phyloP scores from a whole-genome alignment of 495 filamentous ascomycete genomes.

The Corynascus novoguineensis region DNA sequence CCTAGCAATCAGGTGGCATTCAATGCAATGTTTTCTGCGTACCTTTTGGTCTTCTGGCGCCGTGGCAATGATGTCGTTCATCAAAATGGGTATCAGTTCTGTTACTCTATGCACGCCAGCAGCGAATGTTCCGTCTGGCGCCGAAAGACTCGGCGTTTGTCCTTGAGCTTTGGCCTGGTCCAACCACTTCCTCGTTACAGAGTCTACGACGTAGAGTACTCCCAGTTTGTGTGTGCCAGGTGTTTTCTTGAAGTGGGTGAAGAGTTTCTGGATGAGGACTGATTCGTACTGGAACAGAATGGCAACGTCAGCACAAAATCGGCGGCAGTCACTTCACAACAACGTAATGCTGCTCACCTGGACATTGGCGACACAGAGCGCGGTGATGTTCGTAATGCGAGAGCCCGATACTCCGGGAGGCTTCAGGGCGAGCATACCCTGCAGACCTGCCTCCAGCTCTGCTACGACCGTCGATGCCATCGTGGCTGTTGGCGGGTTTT shows the following conservation, averaged over 20 bases:
- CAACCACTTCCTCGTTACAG: slow-evolving; percentile 97
- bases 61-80: slow-evolving; percentile 89
- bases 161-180: slow-evolving; percentile 84
- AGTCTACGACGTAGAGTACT: slow-evolving; percentile 99
- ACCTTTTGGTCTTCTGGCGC: slow-evolving; percentile 97
- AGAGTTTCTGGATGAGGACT: slow-evolving; percentile 90
- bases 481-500: slow-evolving; percentile 24
- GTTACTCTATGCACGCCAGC: slow-evolving; percentile 96
- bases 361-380: slow-evolving; percentile 80
- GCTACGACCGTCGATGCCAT: slow-evolving; percentile 75
- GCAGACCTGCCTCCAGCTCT: slow-evolving; percentile 84
- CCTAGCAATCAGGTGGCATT: slow-evolving; percentile 10
- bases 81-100: slow-evolving; percentile 83
- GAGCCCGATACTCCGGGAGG: slow-evolving; percentile 89
- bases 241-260: slow-evolving; percentile 94
- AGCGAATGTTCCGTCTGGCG: slow-evolving; percentile 85
- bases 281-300: slow-evolving; percentile 71
- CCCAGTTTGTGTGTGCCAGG: slow-evolving; percentile 95
- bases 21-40: slow-evolving; percentile 48
- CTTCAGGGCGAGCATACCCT: slow-evolving; percentile 86
- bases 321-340: not conserved
- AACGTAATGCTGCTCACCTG: slow-evolving; percentile 61
- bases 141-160: slow-evolving; percentile 64
- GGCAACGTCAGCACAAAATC: slow-evolving; percentile 30
- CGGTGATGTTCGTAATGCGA: slow-evolving; percentile 79